Conservation (phyloP, 257 asterid genomes). For the Osmanthus fragrans region DNA sequence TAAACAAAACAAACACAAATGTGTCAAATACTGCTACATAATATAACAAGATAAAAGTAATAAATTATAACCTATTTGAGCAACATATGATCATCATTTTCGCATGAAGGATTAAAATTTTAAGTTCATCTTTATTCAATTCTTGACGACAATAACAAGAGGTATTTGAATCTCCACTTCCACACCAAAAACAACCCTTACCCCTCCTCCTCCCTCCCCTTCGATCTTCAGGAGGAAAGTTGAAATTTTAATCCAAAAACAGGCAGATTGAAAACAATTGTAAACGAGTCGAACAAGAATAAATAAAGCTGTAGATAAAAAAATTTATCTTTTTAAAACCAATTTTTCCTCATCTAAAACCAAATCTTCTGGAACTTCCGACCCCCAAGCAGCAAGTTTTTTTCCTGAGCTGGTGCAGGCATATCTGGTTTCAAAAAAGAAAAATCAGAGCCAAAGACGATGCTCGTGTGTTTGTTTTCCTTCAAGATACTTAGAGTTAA, state of each 20-base stretch:
- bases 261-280: neutral
- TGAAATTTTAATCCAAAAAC: neutral
- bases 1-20: conserved; percentile 24
- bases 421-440: conserved; percentile 40
- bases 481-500: neutral
- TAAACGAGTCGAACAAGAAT: neutral
- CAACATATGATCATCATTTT: neutral
- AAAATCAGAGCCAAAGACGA: conserved; percentile 13
- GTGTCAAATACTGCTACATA: neutral
- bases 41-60: neutral
- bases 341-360: conserved; percentile 69
- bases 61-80: neutral
- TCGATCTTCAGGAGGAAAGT: neutral
- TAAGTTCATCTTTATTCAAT: neutral
- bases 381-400: conserved; percentile 84
- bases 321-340: conserved; percentile 62
- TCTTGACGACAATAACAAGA: neutral
- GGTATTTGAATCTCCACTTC: too few relatives aligned
- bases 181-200: too few relatives aligned
- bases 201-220: neutral
- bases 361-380: conserved; percentile 87
- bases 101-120: neutral
- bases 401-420: conserved; percentile 60
- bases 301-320: neutral
- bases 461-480: neutral